These are phyloP conservation scores for Xylaria multiplex DNA, from an alignment of 2,329 filamentous ascomycete species.

Conservation along the genomic window DNA sequence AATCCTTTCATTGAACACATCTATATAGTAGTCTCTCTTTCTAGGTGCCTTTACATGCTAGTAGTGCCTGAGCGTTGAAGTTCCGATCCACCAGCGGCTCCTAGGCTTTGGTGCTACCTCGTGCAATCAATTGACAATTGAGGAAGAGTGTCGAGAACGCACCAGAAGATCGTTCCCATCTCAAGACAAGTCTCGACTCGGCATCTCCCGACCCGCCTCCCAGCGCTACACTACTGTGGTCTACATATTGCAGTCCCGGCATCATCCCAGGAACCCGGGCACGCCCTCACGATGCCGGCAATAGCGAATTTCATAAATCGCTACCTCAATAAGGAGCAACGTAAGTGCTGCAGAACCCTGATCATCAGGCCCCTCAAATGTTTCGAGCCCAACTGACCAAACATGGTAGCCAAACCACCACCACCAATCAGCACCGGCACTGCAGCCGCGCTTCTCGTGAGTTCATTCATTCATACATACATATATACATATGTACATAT, in stretches of 20 bases:
- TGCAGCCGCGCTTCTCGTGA: constrained; percentile 52
- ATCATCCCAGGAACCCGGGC: constrained; percentile 21
- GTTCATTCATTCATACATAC: constrained; percentile 30
- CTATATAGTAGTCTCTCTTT: not conserved
- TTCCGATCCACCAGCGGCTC: constrained; percentile 2
- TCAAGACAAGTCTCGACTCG: constrained; percentile 23
- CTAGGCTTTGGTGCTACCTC: not conserved
- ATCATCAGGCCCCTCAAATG: not conserved
- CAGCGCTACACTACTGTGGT: not conserved
- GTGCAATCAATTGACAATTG: not conserved
- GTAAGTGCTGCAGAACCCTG: constrained; percentile 38
- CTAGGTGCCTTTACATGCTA: not conserved
- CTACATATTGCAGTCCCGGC: constrained; percentile 1
- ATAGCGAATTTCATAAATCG: constrained; percentile 44
- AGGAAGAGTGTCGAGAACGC: not conserved
- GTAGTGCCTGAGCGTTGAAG: not conserved
- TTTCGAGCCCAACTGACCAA: constrained; percentile 37
- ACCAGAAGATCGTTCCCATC: constrained; percentile 25
- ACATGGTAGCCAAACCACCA: constrained; percentile 49
- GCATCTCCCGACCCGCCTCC: constrained; percentile 21
- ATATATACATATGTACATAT: not conserved
- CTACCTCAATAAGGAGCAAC: constrained; percentile 47
- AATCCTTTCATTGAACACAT: not conserved
- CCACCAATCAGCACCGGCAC: constrained; percentile 55
- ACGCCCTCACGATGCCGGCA: constrained; percentile 44